Evolutionary conservation across 768 basidiomycete species (phyloP).

Genomic region (Suillus alpinus): DNA sequence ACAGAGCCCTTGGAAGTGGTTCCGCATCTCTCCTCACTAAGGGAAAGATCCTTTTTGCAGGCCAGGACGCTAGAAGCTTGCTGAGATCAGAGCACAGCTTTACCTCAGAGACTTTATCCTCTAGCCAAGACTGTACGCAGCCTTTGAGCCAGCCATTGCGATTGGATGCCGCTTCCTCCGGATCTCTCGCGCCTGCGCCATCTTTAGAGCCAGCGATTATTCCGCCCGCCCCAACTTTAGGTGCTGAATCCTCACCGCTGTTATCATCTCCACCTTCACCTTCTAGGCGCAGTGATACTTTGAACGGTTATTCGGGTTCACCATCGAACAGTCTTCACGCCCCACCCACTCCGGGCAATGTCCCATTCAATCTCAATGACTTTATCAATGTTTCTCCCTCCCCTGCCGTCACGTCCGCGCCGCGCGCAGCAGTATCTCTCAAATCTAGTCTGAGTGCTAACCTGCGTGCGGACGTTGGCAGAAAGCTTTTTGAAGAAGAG

Average conservation of each 20-base stretch:
- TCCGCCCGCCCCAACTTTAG: slow-evolving; percentile 33
- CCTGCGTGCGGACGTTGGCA: slow-evolving; percentile 60
- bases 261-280: slow-evolving; percentile 25
- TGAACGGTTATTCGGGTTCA: slow-evolving; percentile 1
- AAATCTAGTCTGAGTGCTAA: slow-evolving; percentile 43
- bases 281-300: slow-evolving; percentile 18
- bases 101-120: slow-evolving; percentile 20
- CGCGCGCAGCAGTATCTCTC: slow-evolving; percentile 30
- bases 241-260: slow-evolving; percentile 20
- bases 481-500: slow-evolving; percentile 71
- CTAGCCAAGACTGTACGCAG: slow-evolving; percentile 24
- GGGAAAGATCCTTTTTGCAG: slow-evolving; percentile 70
- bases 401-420: slow-evolving; percentile 39
- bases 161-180: slow-evolving; percentile 15
- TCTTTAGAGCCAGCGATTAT: slow-evolving; percentile 31
- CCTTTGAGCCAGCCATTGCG: slow-evolving; percentile 15
- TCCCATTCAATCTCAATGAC: slow-evolving; percentile 63
- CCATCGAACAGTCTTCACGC: slow-evolving; percentile 20
- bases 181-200: slow-evolving; percentile 22
- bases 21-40: slow-evolving; percentile 48
- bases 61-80: slow-evolving; percentile 23
- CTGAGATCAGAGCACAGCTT: slow-evolving; percentile 29
- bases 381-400: slow-evolving; percentile 75
- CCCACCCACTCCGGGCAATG: slow-evolving; percentile 34
- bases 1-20: slow-evolving; percentile 50